These are phyloP conservation scores for Adansonia rubrostipa DNA, from an alignment of 441 rosid genomes.

Conservation along the genomic window DNA sequence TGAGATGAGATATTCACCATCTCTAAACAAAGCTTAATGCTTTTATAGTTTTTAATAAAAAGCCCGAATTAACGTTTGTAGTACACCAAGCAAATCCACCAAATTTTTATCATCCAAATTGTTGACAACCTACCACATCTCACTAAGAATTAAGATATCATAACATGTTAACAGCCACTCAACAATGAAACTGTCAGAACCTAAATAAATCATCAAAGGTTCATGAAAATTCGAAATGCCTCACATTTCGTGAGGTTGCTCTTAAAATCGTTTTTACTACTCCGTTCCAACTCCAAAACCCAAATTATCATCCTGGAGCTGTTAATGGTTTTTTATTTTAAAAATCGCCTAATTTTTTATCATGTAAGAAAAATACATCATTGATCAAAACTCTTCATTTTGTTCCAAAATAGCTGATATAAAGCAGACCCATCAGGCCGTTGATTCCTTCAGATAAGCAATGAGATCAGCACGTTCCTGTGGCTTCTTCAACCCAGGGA, in stretches of 20 bases:
- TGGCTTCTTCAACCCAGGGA: constrained; percentile 69
- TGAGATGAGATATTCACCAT: neutral
- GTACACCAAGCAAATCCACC: neutral
- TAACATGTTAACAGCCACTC: neutral
- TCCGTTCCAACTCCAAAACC: neutral
- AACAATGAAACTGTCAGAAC: neutral
- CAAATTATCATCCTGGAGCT: neutral
- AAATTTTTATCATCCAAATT: neutral
- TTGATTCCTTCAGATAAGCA: constrained; percentile 58
- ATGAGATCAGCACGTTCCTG: constrained; percentile 65
- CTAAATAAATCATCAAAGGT: constrained; percentile 7
- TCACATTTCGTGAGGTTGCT: neutral
- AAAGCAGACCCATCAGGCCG: constrained; percentile 38
- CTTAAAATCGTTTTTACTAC: neutral
- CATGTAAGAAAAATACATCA: constrained; percentile 10
- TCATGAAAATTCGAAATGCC: neutral
- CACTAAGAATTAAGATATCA: constrained; percentile 1
- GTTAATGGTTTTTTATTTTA: constrained; percentile 19
- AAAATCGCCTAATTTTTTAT: constrained; percentile 5
- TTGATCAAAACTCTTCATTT: constrained; percentile 12
- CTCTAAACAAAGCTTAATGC: neutral
- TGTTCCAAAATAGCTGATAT: constrained; percentile 17
- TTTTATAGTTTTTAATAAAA: neutral
- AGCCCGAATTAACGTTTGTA: neutral
- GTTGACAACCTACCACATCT: neutral